Base-by-base conservation (phyloP, 148 eudicot species). In the Diospyros lotus region DNA sequence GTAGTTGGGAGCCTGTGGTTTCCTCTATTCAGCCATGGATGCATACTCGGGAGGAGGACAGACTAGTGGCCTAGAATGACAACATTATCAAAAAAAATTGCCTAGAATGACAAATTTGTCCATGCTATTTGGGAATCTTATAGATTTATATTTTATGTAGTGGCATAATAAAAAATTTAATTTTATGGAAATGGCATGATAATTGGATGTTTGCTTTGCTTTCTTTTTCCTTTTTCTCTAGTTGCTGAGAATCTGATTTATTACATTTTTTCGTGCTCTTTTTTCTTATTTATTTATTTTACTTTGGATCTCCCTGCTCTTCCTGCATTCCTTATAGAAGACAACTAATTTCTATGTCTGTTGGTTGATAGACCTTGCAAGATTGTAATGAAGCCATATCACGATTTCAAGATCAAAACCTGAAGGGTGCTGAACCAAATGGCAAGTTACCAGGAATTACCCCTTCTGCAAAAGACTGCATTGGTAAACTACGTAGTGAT, bases 291-390 rank as follows among this genome's bases (percentile, higher is more conserved):
- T 28, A 28, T 28, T 28, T 28, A 28, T 28, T 28, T 28, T 28
- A 28, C 28, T 28, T 28, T 28, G 28, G 28, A 28, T 28, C 28
- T 28, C 28, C 28, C 28, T 28, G 0, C 28, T 28, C 28, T 28
- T 28, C 28, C 28, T 28, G 28, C 28, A 40, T 64, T 13, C 12
- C 46, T 2, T 2, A 3, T 68, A 1, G 55, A 48, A 3, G 10
- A 51, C 6, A 17, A 14, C 42, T 5, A 64, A 28, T 63, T 28
- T 45, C 58, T 12, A 1, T n/a, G 69, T 74, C 62, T 66, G 50
- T 44, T 77, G 61, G 45, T 75, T 77, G 77, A 64, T 73, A 95
- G 96, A 89, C 97, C 28, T 80, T 95, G 80, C 80, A 86, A 87
- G 93, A 88, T 76, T 87, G 85, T 75, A 80, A 83, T 46, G 89